Evolutionary conservation across 495 filamentous ascomycete genomes (phyloP).

Genomic region (Amniculicola lignicola): DNA sequence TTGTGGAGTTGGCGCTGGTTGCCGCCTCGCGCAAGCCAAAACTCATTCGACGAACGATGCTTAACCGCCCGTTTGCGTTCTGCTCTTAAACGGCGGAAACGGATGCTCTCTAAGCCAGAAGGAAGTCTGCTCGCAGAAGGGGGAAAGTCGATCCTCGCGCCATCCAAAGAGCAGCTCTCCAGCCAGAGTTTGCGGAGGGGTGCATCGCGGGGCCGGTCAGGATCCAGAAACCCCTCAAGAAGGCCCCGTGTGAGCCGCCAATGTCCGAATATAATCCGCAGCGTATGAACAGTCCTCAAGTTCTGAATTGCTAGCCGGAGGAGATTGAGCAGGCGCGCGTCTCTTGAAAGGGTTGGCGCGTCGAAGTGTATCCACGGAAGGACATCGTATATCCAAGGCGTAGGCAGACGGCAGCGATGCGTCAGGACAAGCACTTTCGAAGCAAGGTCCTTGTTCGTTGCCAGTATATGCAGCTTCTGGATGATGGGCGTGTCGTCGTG

Average conservation of each 20-base stretch:
- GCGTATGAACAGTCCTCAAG: conserved; percentile 36
- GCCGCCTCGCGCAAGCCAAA: conserved; percentile 18
- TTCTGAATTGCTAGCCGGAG: conserved; percentile 33
- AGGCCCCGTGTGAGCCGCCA: conserved; percentile 33
- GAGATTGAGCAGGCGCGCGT: conserved; percentile 30
- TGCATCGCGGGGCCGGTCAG: conserved; percentile 13
- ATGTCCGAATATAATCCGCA: conserved; percentile 39
- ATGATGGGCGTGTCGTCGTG: conserved; percentile 42
- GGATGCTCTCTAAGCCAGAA: conserved; percentile 34
- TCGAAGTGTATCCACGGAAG: conserved; percentile 35
- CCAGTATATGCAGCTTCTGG: conserved; percentile 33
- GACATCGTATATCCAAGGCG: conserved; percentile 38
- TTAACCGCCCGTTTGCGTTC: background rate
- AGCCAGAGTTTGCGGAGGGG: conserved; percentile 39
- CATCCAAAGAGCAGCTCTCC: conserved; percentile 36
- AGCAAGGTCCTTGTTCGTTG: conserved; percentile 34
- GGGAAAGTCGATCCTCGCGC: conserved; percentile 13
- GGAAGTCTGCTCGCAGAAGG: conserved; percentile 6
- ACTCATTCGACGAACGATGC: too few relatives aligned
- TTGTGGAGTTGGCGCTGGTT: conserved; percentile 1
- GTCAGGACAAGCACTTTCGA: conserved; percentile 33
- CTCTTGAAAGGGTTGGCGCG: conserved; percentile 31
- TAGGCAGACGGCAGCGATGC: conserved; percentile 39
- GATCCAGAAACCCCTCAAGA: conserved; percentile 35
- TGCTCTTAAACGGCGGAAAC: conserved; percentile 32